A percentile compares a stretch with the other conserved stretches of the same genome.
Evolutionary conservation across 768 basidiomycete genomes (phyloP).

Genomic region (Fomitopsis pulvina): DNA sequence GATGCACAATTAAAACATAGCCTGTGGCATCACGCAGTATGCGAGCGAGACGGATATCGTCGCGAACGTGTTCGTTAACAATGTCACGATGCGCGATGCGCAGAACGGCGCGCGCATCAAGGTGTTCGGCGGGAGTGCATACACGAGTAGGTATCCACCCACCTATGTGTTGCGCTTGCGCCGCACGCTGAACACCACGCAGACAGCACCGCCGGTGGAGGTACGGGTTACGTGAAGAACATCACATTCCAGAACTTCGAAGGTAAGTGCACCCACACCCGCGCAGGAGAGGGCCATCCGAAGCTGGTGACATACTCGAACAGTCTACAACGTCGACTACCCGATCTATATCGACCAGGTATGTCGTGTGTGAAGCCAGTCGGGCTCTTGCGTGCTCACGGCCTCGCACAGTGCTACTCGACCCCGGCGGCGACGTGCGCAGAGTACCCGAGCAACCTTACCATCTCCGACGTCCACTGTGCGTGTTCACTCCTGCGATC

Average conservation of each 20-base stretch:
- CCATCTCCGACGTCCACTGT: conserved; percentile 39
- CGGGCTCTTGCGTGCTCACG: background rate
- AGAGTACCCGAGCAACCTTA: conserved; percentile 29
- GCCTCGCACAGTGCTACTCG: conserved; percentile 29
- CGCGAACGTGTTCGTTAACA: conserved; percentile 34
- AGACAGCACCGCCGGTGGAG: conserved; percentile 35
- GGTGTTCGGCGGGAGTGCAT: conserved; percentile 39
- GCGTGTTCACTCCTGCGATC: conserved; percentile 9
- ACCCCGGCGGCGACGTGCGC: conserved; percentile 29
- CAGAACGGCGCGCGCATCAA: conserved; percentile 49
- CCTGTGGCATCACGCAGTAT: conserved; percentile 18
- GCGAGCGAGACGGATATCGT: conserved; percentile 36
- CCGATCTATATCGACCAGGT: conserved; percentile 36
- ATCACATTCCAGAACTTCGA: conserved; percentile 22
- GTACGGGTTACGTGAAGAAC: conserved; percentile 33
- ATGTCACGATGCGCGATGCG: conserved; percentile 39
- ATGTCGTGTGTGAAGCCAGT: background rate
- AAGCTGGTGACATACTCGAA: conserved; percentile 5
- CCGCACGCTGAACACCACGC: background rate
- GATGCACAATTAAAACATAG: background rate
- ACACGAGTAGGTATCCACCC: conserved; percentile 20
- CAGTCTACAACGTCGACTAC: conserved; percentile 33
- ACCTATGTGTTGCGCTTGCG: background rate
- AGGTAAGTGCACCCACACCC: conserved; percentile 17
- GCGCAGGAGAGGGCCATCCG: background rate